Evolutionary conservation across 208 protist species (phyloP).

Genomic region (Crithidia mellificae): DNA sequence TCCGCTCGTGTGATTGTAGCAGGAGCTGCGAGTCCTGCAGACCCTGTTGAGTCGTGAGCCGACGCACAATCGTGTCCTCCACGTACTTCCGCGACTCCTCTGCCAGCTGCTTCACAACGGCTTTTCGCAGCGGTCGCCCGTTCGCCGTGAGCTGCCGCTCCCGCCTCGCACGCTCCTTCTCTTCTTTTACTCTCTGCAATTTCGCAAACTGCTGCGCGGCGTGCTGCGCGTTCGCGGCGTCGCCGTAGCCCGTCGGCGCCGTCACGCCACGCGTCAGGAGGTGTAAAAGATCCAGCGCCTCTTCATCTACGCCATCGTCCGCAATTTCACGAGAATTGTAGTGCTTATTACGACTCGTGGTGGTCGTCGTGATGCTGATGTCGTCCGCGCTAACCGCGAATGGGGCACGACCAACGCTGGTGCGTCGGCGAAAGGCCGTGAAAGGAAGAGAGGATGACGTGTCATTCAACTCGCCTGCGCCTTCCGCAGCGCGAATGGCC

Average conservation of each 20-base stretch:
- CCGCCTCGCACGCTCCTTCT: slow-evolving; percentile 25
- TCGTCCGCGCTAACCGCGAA: slow-evolving; percentile 1
- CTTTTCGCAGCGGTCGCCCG: slow-evolving; percentile 41
- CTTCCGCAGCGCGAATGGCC: too few species aligned
- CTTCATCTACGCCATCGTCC: slow-evolving; percentile 22
- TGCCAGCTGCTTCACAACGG: slow-evolving; percentile 61
- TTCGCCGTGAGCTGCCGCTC: slow-evolving; percentile 30
- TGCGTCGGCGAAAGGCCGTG: slow-evolving; percentile 26
- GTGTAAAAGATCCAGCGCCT: slow-evolving; percentile 59
- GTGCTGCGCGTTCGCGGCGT: slow-evolving; percentile 32
- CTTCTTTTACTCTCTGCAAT: slow-evolving; percentile 19
- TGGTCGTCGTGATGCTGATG: neutral
- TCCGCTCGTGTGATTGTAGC: too few species aligned
- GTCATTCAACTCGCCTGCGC: too few species aligned
- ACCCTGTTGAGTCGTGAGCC: slow-evolving; percentile 48
- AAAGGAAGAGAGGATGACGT: slow-evolving; percentile 8
- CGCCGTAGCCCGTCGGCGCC: slow-evolving; percentile 62
- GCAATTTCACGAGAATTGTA: too few species aligned
- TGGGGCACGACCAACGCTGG: neutral
- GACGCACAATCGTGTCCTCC: slow-evolving; percentile 70
- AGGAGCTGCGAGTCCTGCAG: slow-evolving; percentile 2
- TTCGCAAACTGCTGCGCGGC: slow-evolving; percentile 39
- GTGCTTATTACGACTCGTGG: too few species aligned
- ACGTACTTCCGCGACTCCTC: slow-evolving; percentile 74
- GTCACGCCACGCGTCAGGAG: slow-evolving; percentile 71